Evolutionary conservation across 2,329 filamentous ascomycete species (phyloP).

Genomic region (Trichoderma koningiopsis): DNA sequence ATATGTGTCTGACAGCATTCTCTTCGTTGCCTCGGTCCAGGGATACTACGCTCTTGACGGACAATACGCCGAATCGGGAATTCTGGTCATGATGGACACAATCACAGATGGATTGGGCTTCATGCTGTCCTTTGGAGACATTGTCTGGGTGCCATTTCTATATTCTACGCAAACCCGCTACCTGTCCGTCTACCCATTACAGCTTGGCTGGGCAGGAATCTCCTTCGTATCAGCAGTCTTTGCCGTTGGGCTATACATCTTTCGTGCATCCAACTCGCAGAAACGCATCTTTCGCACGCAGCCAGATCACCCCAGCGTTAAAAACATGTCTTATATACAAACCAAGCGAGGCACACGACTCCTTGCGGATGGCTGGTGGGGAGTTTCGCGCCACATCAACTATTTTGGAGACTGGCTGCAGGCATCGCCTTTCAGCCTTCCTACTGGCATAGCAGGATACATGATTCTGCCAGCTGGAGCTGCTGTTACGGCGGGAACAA

Average conservation of each 20-base stretch:
- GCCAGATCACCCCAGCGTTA: constrained; percentile 73
- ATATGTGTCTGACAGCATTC: constrained; percentile 78
- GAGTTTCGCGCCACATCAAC: constrained; percentile 84
- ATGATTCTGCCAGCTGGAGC: constrained; percentile 60
- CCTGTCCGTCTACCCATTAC: constrained; percentile 75
- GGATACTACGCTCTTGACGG: constrained; percentile 79
- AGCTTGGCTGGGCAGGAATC: constrained; percentile 67
- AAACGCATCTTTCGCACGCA: constrained; percentile 92
- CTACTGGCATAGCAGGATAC: constrained; percentile 81
- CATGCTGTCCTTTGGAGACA: constrained; percentile 88
- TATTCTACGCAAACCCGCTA: constrained; percentile 83
- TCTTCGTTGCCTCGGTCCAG: constrained; percentile 75
- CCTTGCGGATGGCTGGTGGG: constrained; percentile 88
- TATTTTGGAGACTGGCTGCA: constrained; percentile 93
- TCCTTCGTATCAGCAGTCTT: constrained; percentile 66
- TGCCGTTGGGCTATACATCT: constrained; percentile 74
- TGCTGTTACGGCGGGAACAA: constrained; percentile 39
- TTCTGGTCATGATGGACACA: constrained; percentile 89
- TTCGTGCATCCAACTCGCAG: constrained; percentile 84
- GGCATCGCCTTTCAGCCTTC: constrained; percentile 81
- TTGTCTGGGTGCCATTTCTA: constrained; percentile 87
- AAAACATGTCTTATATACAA: constrained; percentile 78
- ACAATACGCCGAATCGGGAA: constrained; percentile 79
- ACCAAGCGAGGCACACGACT: constrained; percentile 78
- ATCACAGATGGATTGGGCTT: constrained; percentile 88